Percentiles rank a stretch among this genome's conserved stretches.
phyloP scores from a whole-genome alignment of 208 protist genomes.

The Acanthamoeba castellanii region DNA sequence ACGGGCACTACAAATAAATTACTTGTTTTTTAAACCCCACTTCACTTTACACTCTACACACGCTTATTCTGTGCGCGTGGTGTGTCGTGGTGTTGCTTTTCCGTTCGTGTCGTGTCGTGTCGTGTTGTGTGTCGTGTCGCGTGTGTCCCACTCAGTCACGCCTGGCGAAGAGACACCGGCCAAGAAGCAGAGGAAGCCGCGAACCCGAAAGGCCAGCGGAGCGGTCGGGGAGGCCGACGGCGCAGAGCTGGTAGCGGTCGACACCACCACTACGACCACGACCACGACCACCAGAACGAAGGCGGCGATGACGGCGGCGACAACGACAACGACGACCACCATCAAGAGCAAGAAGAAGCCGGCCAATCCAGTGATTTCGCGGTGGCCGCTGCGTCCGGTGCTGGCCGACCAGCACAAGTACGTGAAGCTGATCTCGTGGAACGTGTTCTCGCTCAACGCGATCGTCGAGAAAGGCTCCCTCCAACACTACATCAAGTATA shows the following conservation, averaged over 20 bases:
- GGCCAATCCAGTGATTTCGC: slow-evolving; percentile 8
- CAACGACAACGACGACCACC: background rate
- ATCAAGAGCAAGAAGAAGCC: background rate
- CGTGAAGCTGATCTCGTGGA: slow-evolving; percentile 59
- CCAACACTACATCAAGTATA: slow-evolving; percentile 35
- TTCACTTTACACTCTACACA: too few species aligned
- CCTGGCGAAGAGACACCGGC: background rate
- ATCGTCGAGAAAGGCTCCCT: slow-evolving; percentile 57
- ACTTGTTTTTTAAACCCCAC: too few species aligned
- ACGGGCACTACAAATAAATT: too few species aligned
- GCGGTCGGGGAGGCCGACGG: background rate
- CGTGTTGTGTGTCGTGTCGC: background rate
- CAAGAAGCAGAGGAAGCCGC: background rate
- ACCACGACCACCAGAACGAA: background rate
- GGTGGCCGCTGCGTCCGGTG: background rate
- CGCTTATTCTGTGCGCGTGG: too few species aligned
- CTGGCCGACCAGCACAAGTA: slow-evolving; percentile 21
- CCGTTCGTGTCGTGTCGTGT: too few species aligned
- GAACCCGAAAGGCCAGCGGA: background rate
- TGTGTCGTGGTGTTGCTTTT: too few species aligned
- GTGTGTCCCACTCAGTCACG: background rate
- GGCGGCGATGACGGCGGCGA: background rate
- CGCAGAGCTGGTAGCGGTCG: too few species aligned
- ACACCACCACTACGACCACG: background rate
- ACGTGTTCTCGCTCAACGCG: slow-evolving; percentile 52